Evolutionary conservation across 345 rosid genomes (phyloP).

Genomic region (Gossypium rotundifolium): DNA sequence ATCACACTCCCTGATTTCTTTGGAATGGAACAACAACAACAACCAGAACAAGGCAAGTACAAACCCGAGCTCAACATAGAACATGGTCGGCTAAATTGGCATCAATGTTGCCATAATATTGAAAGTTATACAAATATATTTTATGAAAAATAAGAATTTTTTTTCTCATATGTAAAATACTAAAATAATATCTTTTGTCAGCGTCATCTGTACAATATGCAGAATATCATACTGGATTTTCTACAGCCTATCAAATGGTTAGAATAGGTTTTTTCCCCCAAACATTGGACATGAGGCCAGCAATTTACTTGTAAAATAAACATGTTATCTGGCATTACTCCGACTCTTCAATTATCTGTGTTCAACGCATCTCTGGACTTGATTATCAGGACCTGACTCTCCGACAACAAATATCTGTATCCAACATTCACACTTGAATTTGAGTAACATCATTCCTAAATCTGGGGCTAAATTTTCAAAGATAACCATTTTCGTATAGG

Average conservation of each 20-base stretch:
- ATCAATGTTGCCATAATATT: too few species aligned
- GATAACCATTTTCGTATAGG: neutral
- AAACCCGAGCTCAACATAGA: too few species aligned
- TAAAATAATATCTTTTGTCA: neutral
- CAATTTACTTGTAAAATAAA: neutral
- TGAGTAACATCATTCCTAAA: constrained; percentile 2
- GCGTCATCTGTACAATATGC: neutral
- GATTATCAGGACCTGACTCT: neutral
- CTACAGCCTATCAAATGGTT: neutral
- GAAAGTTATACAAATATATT: too few species aligned
- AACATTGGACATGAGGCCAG: neutral
- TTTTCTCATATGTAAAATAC: too few species aligned
- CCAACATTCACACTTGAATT: neutral
- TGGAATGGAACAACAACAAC: too few species aligned
- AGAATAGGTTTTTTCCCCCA: neutral
- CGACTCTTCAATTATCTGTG: neutral
- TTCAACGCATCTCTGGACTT: neutral
- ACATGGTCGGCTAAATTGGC: too few species aligned
- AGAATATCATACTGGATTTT: neutral
- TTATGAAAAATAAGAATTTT: too few species aligned
- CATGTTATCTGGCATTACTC: neutral
- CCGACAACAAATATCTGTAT: neutral
- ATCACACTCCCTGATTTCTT: too few species aligned
- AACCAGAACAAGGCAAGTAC: too few species aligned
- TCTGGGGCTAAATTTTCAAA: neutral